Conservation (phyloP, 306 rosid species). For the Prunus salicina region DNA sequence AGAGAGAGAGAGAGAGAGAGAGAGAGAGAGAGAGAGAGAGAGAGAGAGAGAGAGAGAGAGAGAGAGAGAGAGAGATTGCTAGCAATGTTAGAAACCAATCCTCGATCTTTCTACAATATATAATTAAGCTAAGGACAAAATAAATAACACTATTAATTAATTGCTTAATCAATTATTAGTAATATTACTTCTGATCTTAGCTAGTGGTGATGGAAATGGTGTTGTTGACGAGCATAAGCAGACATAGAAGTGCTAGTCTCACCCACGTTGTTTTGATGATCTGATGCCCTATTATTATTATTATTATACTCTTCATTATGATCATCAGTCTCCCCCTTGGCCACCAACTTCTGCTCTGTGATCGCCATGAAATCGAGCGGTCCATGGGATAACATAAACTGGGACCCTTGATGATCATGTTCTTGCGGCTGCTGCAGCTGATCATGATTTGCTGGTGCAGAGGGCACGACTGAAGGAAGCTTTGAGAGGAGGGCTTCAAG, state of each 20-base stretch:
- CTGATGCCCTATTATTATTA: slow-evolving; percentile 45
- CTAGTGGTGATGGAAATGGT: slow-evolving; percentile 45
- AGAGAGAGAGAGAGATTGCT: too few relatives aligned
- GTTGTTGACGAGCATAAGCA: slow-evolving; percentile 15
- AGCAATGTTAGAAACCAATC: too few relatives aligned
- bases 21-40: too few relatives aligned
- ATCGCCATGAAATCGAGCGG: slow-evolving; percentile 50
- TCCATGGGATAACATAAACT: slow-evolving; percentile 22
- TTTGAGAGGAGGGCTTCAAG: slow-evolving; percentile 55
- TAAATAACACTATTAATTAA: background rate
- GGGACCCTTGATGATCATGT: background rate
- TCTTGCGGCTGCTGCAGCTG: slow-evolving; percentile 4
- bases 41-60: too few relatives aligned
- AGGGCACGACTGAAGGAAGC: slow-evolving; percentile 47
- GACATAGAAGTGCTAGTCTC: slow-evolving; percentile 63
- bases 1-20: too few relatives aligned
- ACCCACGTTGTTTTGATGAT: slow-evolving; percentile 44
- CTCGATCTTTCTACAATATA: too few relatives aligned
- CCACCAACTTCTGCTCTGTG: slow-evolving; percentile 35
- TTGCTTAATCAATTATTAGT: background rate
- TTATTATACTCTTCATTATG: background rate
- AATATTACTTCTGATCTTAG: background rate
- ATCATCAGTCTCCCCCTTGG: slow-evolving; percentile 57
- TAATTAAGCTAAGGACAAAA: background rate
- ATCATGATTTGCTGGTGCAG: slow-evolving; percentile 1